These are phyloP conservation scores for Cantharellus anzutake DNA, from an alignment of 768 basidiomycete genomes.

Conservation along the genomic window DNA sequence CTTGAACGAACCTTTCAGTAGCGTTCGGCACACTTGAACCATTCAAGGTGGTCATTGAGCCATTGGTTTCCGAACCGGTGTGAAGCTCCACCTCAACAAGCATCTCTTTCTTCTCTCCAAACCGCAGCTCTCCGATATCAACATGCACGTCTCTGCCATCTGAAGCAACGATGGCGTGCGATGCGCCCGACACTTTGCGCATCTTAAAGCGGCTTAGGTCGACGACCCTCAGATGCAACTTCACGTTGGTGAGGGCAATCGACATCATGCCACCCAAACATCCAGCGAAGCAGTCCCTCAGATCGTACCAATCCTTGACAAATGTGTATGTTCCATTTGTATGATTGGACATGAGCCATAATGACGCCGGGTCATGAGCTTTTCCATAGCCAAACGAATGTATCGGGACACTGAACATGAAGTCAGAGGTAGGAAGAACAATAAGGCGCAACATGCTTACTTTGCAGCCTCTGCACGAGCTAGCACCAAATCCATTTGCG, in stretches of 20 bases:
- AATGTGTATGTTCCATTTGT: conserved; percentile 96
- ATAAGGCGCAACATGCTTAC: conserved; percentile 11
- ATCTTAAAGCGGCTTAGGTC: conserved; percentile 83
- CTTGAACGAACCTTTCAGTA: conserved; percentile 78
- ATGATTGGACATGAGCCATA: conserved; percentile 99
- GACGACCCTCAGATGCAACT: conserved; percentile 84
- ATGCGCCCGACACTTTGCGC: conserved; percentile 84
- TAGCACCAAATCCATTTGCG: conserved; percentile 96
- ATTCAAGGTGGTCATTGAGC: neutral
- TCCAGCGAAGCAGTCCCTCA: conserved; percentile 80
- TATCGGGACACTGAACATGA: conserved; percentile 46
- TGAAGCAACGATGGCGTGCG: conserved; percentile 67
- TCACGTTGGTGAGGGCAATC: conserved; percentile 82
- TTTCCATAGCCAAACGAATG: conserved; percentile 95
- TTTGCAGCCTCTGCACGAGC: conserved; percentile 94
- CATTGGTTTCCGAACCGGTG: conserved; percentile 26
- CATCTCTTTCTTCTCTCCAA: conserved; percentile 97
- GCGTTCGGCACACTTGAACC: conserved; percentile 23
- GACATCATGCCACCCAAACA: conserved; percentile 95
- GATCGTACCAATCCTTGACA: conserved; percentile 91
- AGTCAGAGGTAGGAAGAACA: neutral
- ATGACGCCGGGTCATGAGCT: conserved; percentile 89
- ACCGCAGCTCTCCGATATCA: conserved; percentile 82
- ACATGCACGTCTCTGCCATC: conserved; percentile 92
- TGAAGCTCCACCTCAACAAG: conserved; percentile 89